phyloP scores from a whole-genome alignment of 768 basidiomycete species.

The Tulasnella sp. region DNA sequence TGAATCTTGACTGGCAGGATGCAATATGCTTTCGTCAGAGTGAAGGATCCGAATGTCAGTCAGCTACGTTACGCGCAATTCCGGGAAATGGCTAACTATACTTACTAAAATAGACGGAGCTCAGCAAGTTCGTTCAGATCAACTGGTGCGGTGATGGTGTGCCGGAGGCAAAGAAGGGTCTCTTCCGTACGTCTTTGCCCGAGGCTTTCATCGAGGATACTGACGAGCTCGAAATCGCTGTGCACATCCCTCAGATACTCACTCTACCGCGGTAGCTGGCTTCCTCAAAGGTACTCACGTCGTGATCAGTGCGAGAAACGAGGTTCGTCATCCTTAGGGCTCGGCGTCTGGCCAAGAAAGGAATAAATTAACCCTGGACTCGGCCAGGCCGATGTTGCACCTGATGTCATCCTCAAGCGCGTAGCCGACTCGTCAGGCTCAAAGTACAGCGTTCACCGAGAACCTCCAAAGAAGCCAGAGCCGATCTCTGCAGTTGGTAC shows the following conservation, averaged over 20 bases:
- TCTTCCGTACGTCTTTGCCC: constrained; percentile 53
- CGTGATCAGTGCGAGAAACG: constrained; percentile 79
- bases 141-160: constrained; percentile 99
- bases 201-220: background rate
- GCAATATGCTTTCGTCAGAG: constrained; percentile 86
- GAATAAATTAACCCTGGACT: background rate
- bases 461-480: constrained; percentile 64
- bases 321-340: constrained; percentile 46
- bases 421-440: constrained; percentile 89
- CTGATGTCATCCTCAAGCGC: constrained; percentile 74
- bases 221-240: background rate
- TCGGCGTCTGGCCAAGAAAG: background rate
- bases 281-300: constrained; percentile 84
- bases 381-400: constrained; percentile 69
- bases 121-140: constrained; percentile 91
- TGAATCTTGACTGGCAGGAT: constrained; percentile 50
- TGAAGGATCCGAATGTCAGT: constrained; percentile 75
- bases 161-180: constrained; percentile 84
- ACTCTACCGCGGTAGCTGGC: constrained; percentile 71
- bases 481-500: constrained; percentile 80
- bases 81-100: background rate
- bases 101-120: constrained; percentile 54
- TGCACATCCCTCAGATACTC: constrained; percentile 48
- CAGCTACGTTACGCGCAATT: background rate
- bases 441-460: constrained; percentile 80